Evolutionary conservation across 2,329 filamentous ascomycete species (phyloP), one percentile per base, ranked within the genome.

Genomic region (Epichloe festucae): DNA sequence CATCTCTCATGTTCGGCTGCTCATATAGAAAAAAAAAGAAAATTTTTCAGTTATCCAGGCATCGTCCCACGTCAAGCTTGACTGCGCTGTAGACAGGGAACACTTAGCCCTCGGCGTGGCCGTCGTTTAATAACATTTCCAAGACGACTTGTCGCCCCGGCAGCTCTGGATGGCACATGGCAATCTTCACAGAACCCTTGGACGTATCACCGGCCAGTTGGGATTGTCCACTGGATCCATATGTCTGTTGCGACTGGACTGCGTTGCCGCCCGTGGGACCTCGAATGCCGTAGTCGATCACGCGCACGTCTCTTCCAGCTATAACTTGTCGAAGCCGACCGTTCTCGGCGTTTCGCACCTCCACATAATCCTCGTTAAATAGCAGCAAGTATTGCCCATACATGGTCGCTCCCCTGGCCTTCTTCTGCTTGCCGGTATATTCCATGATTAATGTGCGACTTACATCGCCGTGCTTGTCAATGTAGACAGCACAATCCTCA

Each of bases 381-480:
- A 98, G 79, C 7, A 98, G 74, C 4, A 98, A 78, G 65, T 95
- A 97, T 53, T 89, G 85, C 1, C 89, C 90, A 60, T 89, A 94
- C 71, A 97, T 84, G 55, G 89, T 93, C 2, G 90, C 90, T 12
- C 82, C 81, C 55, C 55, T 84, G 1, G 93, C 93, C 66, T 79
- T 80, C 67, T 80, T 81, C 64, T 80, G 77, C 62, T 85, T 91
- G 58, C 93, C 93, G n/a, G 95, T 93, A 66, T 97, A 98, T 65
- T 97, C 89, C 89, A 98, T 95, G 62, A 97, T 90, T 53, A 97
- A 88, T 31, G 85, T 89, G 45, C 94, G 85, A 40, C 84, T 91
- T 31, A 98, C 89, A 55, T 98, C 93, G 58, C 93, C 93, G 67
- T 97, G 89, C 70, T 97, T 96, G 73, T 98, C 94, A 63, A 97